Conservation (phyloP, 345 rosid species). For the Ailanthus altissimus region DNA sequence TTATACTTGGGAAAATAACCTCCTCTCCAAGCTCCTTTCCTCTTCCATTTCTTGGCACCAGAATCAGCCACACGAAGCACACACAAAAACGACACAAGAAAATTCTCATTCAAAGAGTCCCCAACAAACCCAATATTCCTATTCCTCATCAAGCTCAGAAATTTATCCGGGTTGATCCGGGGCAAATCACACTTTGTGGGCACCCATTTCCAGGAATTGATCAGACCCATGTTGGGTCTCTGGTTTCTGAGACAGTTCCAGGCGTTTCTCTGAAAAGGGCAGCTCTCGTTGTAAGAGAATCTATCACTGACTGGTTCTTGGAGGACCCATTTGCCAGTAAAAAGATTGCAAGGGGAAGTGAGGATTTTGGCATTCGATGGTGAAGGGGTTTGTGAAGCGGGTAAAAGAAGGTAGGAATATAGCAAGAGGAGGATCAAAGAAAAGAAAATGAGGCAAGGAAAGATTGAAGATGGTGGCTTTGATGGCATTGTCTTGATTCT, state of each 20-base stretch:
- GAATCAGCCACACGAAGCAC: slow-evolving; percentile 70
- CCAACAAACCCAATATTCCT: slow-evolving; percentile 84
- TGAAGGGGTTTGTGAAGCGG: slow-evolving; percentile 32
- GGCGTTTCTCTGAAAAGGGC: slow-evolving; percentile 91
- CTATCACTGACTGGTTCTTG: slow-evolving; percentile 29
- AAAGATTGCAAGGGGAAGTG: slow-evolving; percentile 62
- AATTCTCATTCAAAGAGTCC: slow-evolving; percentile 90
- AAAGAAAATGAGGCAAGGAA: slow-evolving; percentile 48
- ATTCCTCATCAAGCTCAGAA: slow-evolving; percentile 66
- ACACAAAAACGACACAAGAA: slow-evolving; percentile 77
- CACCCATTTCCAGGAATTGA: slow-evolving; percentile 90
- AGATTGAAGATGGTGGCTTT: slow-evolving; percentile 54
- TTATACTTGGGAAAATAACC: slow-evolving; percentile 80
- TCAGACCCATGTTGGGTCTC: slow-evolving; percentile 59
- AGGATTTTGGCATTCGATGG: slow-evolving; percentile 12
- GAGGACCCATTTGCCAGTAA: slow-evolving; percentile 70
- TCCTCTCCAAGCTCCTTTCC: slow-evolving; percentile 95
- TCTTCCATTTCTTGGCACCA: slow-evolving; percentile 82
- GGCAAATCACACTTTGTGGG: slow-evolving; percentile 64
- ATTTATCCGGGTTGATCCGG: slow-evolving; percentile 54
- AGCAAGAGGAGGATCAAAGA: slow-evolving; percentile 55
- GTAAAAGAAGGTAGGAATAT: slow-evolving; percentile 45
- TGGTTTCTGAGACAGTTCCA: slow-evolving; percentile 85
- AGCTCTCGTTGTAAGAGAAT: slow-evolving; percentile 69
- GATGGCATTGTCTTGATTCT: slow-evolving; percentile 44